Conservation (phyloP, 2,329 filamentous ascomycete species). For the Lizonia empirigonia region DNA sequence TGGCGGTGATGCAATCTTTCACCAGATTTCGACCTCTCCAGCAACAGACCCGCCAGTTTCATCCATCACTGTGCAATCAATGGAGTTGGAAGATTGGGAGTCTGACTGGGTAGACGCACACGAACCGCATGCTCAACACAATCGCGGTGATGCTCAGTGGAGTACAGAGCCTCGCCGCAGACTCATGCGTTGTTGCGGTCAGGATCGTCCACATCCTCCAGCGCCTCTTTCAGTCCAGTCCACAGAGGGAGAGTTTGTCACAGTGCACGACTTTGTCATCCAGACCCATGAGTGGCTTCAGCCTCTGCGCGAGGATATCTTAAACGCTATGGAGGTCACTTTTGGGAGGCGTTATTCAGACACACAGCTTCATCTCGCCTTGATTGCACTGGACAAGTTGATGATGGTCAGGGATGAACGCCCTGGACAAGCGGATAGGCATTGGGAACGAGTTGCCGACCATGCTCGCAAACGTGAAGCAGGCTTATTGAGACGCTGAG, state of each 20-base stretch:
- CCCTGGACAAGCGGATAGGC: background rate
- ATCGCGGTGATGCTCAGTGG: background rate
- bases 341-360: background rate
- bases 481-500: background rate
- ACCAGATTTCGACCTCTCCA: constrained; percentile 2
- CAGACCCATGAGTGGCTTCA: constrained; percentile 6
- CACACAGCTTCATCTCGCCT: background rate
- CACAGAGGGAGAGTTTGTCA: constrained; percentile 2
- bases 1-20: background rate
- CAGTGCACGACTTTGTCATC: constrained; percentile 8
- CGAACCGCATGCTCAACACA: background rate
- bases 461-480: background rate
- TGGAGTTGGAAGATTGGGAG: constrained; percentile 1
- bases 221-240: background rate
- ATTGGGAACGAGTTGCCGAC: background rate
- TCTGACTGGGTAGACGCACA: constrained; percentile 3
- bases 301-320: background rate
- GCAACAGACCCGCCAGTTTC: constrained; percentile 8
- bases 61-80: constrained; percentile 5
- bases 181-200: constrained; percentile 7
- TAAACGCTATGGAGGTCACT: constrained; percentile 1
- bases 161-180: background rate
- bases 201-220: constrained; percentile 5
- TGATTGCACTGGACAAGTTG: background rate
- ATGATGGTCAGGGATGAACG: background rate